Evolutionary conservation across 306 rosid species (phyloP), one percentile per base, ranked within the genome.

Genomic region (Cucurbita argyrosperma): DNA sequence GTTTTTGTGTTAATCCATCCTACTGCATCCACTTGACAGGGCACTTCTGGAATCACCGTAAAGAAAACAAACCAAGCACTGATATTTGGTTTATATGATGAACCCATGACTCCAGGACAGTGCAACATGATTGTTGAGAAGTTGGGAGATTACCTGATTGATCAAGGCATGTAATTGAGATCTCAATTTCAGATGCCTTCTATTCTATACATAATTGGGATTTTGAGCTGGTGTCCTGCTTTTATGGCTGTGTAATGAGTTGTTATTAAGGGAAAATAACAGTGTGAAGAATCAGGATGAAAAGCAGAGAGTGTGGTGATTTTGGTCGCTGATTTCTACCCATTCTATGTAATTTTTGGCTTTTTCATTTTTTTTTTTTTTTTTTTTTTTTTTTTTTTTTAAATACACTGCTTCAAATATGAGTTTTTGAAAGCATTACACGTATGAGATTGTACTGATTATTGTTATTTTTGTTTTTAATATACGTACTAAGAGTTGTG

Each of bases 71-170:
- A 3, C 52, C 76, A 37, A 79, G 89, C 97, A 73, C 80, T 91
- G 47, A 77, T 91, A 76, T 85, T 91, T 64, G 97, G 97, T 21
- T 82, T 88, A 71, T 91, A 91, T 54, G 90, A 87, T 18, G 97
- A 91, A 78, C 97, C 97, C 50, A 80, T 88, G 96, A 79, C 92
- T 74, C 89, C 97, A 0, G 90, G 96, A 50, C 92, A 91, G 78
- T 91, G 97, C 89, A 88, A 91, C 89, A 83, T 88, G 88, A 68
- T 91, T 74, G 97, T 91, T 54, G 97, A 91, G 80, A 91, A 94
- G 97, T 88, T 91, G 76, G 97, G 96, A 30, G 97, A 91, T 84
- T 91, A 91, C 75, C 92, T 91, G 56, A 8, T 86, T 64, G 96
- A 90, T n/a, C 94, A 90, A 90, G 88, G 85, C 84, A 82, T 88